A percentile compares a stretch with the other conserved stretches of the same genome.
Evolutionary conservation across 441 rosid genomes (phyloP).

Genomic region (Croton setiger): DNA sequence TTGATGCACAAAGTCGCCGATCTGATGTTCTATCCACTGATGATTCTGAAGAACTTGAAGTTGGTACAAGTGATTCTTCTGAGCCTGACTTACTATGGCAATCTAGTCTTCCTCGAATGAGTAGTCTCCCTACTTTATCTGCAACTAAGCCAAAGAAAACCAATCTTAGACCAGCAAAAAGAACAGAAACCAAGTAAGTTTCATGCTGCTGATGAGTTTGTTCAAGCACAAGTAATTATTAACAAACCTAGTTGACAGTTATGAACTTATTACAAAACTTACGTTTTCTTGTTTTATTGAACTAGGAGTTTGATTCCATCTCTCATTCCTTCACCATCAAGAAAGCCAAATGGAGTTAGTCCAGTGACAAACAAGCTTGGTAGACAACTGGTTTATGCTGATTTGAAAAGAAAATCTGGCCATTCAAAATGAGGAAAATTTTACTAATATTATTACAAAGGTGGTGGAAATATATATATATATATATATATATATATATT

Average conservation of each 20-base stretch:
- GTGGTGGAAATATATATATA: background rate
- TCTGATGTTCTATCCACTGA: slow-evolving; percentile 37
- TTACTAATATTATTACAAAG: background rate
- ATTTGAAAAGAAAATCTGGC: slow-evolving; percentile 57
- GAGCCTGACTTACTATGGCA: slow-evolving; percentile 93
- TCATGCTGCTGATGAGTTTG: background rate
- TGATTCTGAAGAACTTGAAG: slow-evolving; percentile 75
- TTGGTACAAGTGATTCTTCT: slow-evolving; percentile 84
- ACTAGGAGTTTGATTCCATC: slow-evolving; percentile 75
- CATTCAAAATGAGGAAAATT: slow-evolving; percentile 43
- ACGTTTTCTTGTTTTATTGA: background rate
- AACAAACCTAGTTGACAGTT: no score
- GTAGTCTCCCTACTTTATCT: slow-evolving; percentile 35
- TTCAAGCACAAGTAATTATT: no score
- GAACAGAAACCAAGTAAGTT: slow-evolving; percentile 54
- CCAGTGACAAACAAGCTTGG: slow-evolving; percentile 31
- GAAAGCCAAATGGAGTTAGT: slow-evolving; percentile 42
- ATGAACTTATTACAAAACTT: background rate
- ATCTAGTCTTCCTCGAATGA: slow-evolving; percentile 44
- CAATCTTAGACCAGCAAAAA: slow-evolving; percentile 38
- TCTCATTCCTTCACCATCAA: slow-evolving; percentile 58
- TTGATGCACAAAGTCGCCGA: slow-evolving; percentile 38
- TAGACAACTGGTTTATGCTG: slow-evolving; percentile 32
- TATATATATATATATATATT: background rate
- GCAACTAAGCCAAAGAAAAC: slow-evolving; percentile 50